phyloP scores from a whole-genome alignment of 139 green algal species.

The Zygnema circumcarinatum region DNA sequence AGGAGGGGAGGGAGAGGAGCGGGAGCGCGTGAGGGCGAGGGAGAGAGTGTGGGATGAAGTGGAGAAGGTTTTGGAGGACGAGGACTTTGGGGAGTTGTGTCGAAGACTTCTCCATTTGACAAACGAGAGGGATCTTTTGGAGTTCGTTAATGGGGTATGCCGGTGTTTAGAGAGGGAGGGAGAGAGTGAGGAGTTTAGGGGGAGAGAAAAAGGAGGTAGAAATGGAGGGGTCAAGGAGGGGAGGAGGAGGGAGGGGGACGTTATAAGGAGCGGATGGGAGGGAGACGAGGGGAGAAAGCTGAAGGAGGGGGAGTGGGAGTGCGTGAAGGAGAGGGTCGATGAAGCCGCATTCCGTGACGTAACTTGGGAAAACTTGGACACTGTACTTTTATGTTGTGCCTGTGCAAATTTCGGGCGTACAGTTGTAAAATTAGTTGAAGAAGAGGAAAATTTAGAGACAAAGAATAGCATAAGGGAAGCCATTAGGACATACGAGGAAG shows the following conservation, averaged over 20 bases:
- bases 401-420: not conserved
- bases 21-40: not conserved
- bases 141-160: not conserved
- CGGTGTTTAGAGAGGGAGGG: not conserved
- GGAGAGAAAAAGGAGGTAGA: not conserved
- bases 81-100: not conserved
- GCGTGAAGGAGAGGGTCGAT: not conserved
- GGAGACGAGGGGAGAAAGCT: not conserved
- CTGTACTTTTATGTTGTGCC: not conserved
- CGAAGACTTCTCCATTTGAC: not conserved
- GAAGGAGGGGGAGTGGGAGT: not conserved
- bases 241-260: not conserved
- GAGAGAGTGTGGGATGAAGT: not conserved
- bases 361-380: slow-evolving; percentile 1
- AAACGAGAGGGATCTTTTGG: slow-evolving; percentile 11
- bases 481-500: not conserved
- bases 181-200: slow-evolving; percentile 9
- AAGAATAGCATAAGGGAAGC: not conserved
- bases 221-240: not conserved
- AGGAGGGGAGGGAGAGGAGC: not conserved
- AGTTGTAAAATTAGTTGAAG: not conserved
- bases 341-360: not conserved
- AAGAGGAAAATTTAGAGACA: not conserved
- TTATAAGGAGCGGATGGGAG: not conserved
- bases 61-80: not conserved